These are phyloP conservation scores for Dryas integrifolia DNA, from an alignment of 331 rosid genomes.

Conservation along the genomic window DNA sequence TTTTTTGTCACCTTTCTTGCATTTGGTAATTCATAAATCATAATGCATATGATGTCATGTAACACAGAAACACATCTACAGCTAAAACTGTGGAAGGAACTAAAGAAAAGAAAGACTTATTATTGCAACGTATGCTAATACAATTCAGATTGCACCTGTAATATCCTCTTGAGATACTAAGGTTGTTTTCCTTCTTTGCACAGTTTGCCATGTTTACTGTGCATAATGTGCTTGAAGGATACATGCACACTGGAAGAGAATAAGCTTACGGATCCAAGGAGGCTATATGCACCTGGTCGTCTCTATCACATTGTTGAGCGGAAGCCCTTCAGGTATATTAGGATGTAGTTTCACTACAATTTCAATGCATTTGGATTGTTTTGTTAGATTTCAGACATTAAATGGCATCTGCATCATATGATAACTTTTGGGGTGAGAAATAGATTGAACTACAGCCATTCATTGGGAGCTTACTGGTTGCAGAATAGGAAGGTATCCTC, in stretches of 20 bases:
- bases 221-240: slow-evolving; percentile 84
- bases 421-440: not conserved
- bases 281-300: slow-evolving; percentile 93
- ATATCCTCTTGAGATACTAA: slow-evolving; percentile 9
- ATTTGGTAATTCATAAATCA: slow-evolving; percentile 2
- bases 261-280: slow-evolving; percentile 84
- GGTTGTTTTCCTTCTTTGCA: slow-evolving; percentile 31
- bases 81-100: slow-evolving; percentile 11
- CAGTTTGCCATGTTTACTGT: slow-evolving; percentile 92
- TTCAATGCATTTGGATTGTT: not conserved
- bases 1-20: slow-evolving; percentile 21
- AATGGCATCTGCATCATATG: not conserved
- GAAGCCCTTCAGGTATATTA: slow-evolving; percentile 79
- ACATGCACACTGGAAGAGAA: slow-evolving; percentile 86
- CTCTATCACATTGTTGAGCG: slow-evolving; percentile 95
- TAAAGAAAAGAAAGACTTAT: not conserved
- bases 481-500: slow-evolving; percentile 82
- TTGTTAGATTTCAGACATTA: not conserved
- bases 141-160: not conserved
- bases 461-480: slow-evolving; percentile 18
- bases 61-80: slow-evolving; percentile 5
- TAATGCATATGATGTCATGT: slow-evolving; percentile 21
- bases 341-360: slow-evolving; percentile 12
- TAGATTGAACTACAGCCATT: not conserved
- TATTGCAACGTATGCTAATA: not conserved